Conservation (phyloP, 1,284 basidiomycete genomes). For the Coniophora puteana region DNA sequence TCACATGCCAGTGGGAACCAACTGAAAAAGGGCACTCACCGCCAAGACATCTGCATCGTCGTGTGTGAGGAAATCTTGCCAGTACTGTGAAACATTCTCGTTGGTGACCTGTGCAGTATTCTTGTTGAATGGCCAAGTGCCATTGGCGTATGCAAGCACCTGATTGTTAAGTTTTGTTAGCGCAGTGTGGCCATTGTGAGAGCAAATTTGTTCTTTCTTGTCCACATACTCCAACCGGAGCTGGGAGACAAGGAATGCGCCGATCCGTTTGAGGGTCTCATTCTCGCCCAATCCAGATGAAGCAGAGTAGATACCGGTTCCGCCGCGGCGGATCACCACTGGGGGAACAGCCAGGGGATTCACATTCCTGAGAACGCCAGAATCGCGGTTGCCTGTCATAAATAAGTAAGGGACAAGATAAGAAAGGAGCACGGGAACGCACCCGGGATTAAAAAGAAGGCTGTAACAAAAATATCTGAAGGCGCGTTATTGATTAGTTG, state of each 20-base stretch:
- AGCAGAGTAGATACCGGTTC: no score
- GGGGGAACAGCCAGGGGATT: no score
- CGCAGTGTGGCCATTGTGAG: not conserved
- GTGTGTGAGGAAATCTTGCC: not conserved
- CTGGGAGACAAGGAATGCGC: not conserved
- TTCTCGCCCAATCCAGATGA: no score
- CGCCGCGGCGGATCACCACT: no score
- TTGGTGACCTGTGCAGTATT: no score
- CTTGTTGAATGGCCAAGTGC: not conserved
- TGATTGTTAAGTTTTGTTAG: constrained; percentile 1
- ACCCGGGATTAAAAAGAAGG: constrained; percentile 31
- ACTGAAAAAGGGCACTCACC: no score
- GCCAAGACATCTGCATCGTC: not conserved
- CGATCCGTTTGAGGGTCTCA: not conserved
- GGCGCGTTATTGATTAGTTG: constrained; percentile 25
- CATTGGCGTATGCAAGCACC: constrained; percentile 2
- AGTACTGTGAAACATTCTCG: not conserved
- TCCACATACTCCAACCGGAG: not conserved
- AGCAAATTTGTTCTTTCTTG: not conserved
- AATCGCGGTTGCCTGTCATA: no score
- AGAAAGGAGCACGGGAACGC: no score
- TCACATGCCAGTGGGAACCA: no score
- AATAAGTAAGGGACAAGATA: no score
- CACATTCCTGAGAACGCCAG: no score
- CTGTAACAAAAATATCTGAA: constrained; percentile 22